Evolutionary conservation across 2,329 filamentous ascomycete genomes (phyloP), one percentile per base, ranked within the genome.

Genomic region (Clonostachys solani): DNA sequence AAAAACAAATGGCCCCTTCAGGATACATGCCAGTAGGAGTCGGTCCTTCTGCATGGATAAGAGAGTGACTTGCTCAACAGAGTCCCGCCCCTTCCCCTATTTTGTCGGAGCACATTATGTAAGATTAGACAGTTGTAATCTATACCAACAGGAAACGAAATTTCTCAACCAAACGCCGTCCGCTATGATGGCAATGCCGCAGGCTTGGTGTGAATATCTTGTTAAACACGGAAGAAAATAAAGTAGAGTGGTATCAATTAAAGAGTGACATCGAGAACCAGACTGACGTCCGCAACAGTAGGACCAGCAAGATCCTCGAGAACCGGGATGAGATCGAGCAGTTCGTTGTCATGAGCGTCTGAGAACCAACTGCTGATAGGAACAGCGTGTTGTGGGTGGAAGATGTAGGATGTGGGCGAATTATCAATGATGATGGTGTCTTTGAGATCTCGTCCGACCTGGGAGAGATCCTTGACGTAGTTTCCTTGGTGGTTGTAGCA

Each of bases 311-410:
- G 78, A 69, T 99, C 94, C 77, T 99, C 94, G 56, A 99, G 89
- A 59, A 99, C 94, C 46, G 94, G 94, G 66, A 99, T 97, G 59
- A 99, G 77, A 66, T 99, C 94, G 61, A 99, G 78, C 52, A 99
- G 80, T 77, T 99, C 94, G 71, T 99, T 99, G 74, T 99, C 94
- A 70, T 99, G 94, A 52, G 94, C 94, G 71, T 99, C 94, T 56
- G 92, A 96, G 74, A 99, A 99, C 94, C 94, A 99, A 77, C 92
- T 97, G 80, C 92, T 96, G 73, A 99, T 99, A 23, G 94, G 94
- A 44, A 99, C 92, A 51, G 94, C 94, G 67, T 99, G 94, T 73
- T 99, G 92, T 19, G 94, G 94, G 65, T 99, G 94, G 80, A 99
- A 99, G 60, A 99, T 97, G 74, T 99, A 99, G 12, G 92, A 97